phyloP scores from a whole-genome alignment of 208 protist genomes.

The Jaenimonas drosophilae region DNA sequence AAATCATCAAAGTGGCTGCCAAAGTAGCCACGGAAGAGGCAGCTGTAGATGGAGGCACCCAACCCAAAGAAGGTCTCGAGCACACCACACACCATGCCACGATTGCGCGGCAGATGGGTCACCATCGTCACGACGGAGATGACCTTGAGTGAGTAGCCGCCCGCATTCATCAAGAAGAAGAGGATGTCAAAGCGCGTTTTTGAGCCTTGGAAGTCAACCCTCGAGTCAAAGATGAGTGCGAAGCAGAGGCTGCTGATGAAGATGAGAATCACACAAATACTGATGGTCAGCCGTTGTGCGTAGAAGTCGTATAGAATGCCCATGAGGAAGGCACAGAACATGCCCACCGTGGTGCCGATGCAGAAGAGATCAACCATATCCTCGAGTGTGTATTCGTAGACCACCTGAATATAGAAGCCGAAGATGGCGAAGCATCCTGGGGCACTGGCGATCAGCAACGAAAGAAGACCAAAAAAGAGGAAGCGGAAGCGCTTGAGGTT shows the following conservation, averaged over 20 bases:
- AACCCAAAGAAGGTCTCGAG: slow-evolving; percentile 44
- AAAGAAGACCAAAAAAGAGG: slow-evolving; percentile 17
- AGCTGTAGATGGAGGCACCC: slow-evolving; percentile 26
- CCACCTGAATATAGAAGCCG: slow-evolving; percentile 18
- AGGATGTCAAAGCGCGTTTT: slow-evolving; percentile 19
- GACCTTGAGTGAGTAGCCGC: slow-evolving; percentile 28
- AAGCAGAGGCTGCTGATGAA: slow-evolving; percentile 22
- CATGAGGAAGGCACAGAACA: slow-evolving; percentile 11
- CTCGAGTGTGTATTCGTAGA: slow-evolving; percentile 9
- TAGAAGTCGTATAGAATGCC: slow-evolving; percentile 29
- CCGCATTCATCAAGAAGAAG: slow-evolving; percentile 32
- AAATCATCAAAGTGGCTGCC: slow-evolving; percentile 13
- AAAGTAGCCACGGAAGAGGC: slow-evolving; percentile 37
- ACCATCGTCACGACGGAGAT: slow-evolving; percentile 16
- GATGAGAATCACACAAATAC: slow-evolving; percentile 9
- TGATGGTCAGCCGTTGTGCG: slow-evolving; percentile 13
- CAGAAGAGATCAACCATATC: slow-evolving; percentile 19
- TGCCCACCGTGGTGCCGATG: slow-evolving; percentile 11
- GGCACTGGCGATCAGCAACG: slow-evolving; percentile 18
- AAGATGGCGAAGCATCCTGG: slow-evolving; percentile 22
- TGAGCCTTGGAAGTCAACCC: slow-evolving; percentile 14
- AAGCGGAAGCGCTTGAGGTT: slow-evolving; percentile 22
- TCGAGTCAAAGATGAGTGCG: slow-evolving; percentile 24
- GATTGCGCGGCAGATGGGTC: slow-evolving; percentile 41
- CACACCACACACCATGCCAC: slow-evolving; percentile 30